Conservation (phyloP, 495 filamentous ascomycete species). For the Talaromyces stipitatus region DNA sequence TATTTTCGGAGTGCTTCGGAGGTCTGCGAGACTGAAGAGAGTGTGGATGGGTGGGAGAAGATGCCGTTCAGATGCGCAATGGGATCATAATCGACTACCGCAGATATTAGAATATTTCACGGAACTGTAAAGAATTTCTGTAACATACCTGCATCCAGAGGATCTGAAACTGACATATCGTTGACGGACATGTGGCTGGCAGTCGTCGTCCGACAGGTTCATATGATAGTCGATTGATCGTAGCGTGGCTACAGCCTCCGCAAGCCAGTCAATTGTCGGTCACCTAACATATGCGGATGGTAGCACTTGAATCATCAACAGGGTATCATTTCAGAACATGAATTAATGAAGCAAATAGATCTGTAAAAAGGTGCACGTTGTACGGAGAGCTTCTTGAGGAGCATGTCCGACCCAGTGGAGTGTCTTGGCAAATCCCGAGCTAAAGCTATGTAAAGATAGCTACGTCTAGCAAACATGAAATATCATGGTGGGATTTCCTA, state of each 20-base stretch:
- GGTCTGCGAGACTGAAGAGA: conserved; percentile 67
- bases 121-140: neutral
- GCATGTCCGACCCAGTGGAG: neutral
- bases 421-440: neutral
- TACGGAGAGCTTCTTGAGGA: neutral
- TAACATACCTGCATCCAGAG: conserved; percentile 36
- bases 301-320: neutral
- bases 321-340: neutral
- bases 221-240: neutral
- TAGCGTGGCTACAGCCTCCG: neutral
- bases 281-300: neutral
- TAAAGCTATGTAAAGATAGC: neutral
- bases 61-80: conserved; percentile 88
- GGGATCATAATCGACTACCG: conserved; percentile 83
- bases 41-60: conserved; percentile 85
- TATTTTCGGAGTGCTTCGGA: conserved; percentile 64
- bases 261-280: neutral
- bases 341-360: neutral
- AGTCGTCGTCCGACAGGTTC: conserved; percentile 6
- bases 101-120: conserved; percentile 6
- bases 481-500: neutral
- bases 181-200: conserved; percentile 34
- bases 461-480: too few species aligned
- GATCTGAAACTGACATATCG: conserved; percentile 28
- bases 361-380: neutral